Percentiles rank a stretch among this genome's conserved stretches.
Conservation (phyloP, 805 yeast species). For the Blastobotrys americana region DNA sequence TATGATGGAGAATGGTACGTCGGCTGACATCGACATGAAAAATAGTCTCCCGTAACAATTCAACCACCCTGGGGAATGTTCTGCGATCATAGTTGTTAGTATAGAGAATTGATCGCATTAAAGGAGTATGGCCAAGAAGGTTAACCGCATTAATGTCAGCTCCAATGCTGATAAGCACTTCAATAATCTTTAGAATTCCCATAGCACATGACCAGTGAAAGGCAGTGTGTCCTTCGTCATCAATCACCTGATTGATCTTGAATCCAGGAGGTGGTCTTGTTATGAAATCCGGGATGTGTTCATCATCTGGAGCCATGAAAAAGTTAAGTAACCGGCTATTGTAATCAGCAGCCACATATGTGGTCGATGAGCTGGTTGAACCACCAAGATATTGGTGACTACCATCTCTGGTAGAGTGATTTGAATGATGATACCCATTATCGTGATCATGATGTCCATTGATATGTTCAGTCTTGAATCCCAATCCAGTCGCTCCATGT, state of each 20-base stretch:
- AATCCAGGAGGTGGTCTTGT: slow-evolving; percentile 57
- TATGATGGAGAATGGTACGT: slow-evolving; percentile 80
- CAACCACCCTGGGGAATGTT: slow-evolving; percentile 72
- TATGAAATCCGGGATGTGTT: slow-evolving; percentile 56
- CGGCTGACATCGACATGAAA: slow-evolving; percentile 65
- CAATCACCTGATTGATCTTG: slow-evolving; percentile 72
- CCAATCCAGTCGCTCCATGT: not conserved
- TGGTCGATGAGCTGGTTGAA: not conserved
- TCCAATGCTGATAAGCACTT: slow-evolving; percentile 65
- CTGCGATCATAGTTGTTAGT: slow-evolving; percentile 80
- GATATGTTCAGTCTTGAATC: not conserved
- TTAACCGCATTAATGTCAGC: slow-evolving; percentile 58
- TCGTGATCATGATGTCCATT: not conserved
- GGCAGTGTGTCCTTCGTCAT: slow-evolving; percentile 90
- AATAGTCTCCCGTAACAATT: slow-evolving; percentile 67
- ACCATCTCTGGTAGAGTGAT: too few relatives aligned
- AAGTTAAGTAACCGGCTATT: slow-evolving; percentile 41
- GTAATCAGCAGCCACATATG: slow-evolving; percentile 13
- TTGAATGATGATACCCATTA: too few relatives aligned
- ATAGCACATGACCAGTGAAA: slow-evolving; percentile 98
- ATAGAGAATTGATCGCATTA: slow-evolving; percentile 76
- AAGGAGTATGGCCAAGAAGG: slow-evolving; percentile 75
- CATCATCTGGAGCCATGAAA: slow-evolving; percentile 52
- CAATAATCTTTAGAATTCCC: slow-evolving; percentile 75
- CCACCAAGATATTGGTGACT: slow-evolving; percentile 1